Percentiles rank a stretch among this genome's conserved stretches.
Evolutionary conservation across 2,329 filamentous ascomycete species (phyloP).

Genomic region (Pseudogymnoascus sp.): DNA sequence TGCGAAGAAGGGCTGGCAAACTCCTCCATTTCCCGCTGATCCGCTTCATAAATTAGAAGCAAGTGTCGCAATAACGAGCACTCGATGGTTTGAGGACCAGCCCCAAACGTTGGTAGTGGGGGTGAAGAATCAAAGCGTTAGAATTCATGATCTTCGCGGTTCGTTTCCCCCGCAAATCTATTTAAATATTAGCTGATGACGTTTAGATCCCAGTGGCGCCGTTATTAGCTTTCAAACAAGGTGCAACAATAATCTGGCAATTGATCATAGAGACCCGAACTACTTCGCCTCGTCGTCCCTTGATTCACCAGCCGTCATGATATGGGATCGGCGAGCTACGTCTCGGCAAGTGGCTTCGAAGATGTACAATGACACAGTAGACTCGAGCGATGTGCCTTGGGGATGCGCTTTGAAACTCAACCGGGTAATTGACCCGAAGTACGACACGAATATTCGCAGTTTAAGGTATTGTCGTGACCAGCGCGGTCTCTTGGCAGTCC

Average conservation of each 20-base stretch:
- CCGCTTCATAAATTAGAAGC: slow-evolving; percentile 53
- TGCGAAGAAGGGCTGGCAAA: slow-evolving; percentile 37
- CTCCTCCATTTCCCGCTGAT: slow-evolving; percentile 30
- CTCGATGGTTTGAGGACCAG: slow-evolving; percentile 72
- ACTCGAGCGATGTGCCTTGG: slow-evolving; percentile 55
- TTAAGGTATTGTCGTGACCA: slow-evolving; percentile 57
- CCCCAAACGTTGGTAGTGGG: slow-evolving; percentile 69
- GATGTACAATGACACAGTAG: slow-evolving; percentile 49
- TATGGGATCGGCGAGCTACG: slow-evolving; percentile 69
- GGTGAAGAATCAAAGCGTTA: slow-evolving; percentile 65
- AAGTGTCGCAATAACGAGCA: slow-evolving; percentile 69
- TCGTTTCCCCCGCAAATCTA: slow-evolving; percentile 18
- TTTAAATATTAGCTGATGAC: slow-evolving; percentile 18
- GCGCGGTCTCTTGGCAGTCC: slow-evolving; percentile 51
- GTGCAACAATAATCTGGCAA: slow-evolving; percentile 64
- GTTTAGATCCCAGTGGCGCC: slow-evolving; percentile 40
- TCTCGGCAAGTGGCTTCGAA: slow-evolving; percentile 44
- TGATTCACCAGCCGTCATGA: slow-evolving; percentile 64
- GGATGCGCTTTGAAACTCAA: slow-evolving; percentile 53
- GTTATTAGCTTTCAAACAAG: slow-evolving; percentile 56
- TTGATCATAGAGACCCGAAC: slow-evolving; percentile 73
- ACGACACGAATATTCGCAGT: slow-evolving; percentile 53
- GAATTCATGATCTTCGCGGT: slow-evolving; percentile 75
- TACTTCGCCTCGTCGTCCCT: slow-evolving; percentile 76
- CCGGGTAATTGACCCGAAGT: slow-evolving; percentile 44